Conservation (phyloP, 2,329 filamentous ascomycete genomes). For the Ophiocordyceps camponoti-saundersi region DNA sequence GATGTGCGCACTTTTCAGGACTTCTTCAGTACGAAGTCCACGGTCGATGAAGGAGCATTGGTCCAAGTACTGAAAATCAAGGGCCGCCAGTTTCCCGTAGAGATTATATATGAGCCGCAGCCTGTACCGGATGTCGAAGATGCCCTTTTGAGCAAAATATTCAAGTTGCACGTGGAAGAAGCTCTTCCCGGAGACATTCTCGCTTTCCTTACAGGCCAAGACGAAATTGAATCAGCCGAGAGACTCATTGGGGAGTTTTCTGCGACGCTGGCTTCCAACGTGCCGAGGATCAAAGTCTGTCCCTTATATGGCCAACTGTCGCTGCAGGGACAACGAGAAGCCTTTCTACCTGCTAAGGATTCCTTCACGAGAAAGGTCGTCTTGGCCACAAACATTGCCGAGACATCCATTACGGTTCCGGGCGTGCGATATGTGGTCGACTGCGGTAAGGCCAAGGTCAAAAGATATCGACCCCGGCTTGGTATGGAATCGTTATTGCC, state of each 20-base stretch:
- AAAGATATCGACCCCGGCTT: slow-evolving; percentile 70
- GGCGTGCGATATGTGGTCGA: slow-evolving; percentile 87
- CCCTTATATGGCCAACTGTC: slow-evolving; percentile 84
- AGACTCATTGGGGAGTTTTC: slow-evolving; percentile 69
- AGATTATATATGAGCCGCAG: slow-evolving; percentile 54
- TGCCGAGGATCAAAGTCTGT: slow-evolving; percentile 56
- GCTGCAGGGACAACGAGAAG: slow-evolving; percentile 68
- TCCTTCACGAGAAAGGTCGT: slow-evolving; percentile 75
- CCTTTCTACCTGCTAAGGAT: slow-evolving; percentile 60
- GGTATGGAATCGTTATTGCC: slow-evolving; percentile 82
- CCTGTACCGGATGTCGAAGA: slow-evolving; percentile 73
- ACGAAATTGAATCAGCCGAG: slow-evolving; percentile 74
- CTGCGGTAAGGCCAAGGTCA: slow-evolving; percentile 84
- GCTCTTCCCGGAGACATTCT: slow-evolving; percentile 88
- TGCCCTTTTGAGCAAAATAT: slow-evolving; percentile 61
- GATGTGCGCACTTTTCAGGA: slow-evolving; percentile 62
- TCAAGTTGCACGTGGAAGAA: slow-evolving; percentile 74
- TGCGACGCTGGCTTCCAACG: slow-evolving; percentile 50
- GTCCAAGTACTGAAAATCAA: slow-evolving; percentile 48
- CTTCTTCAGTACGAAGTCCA: slow-evolving; percentile 41
- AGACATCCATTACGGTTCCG: slow-evolving; percentile 90
- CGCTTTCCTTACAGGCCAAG: slow-evolving; percentile 82
- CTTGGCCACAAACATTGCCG: slow-evolving; percentile 92
- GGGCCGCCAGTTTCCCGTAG: slow-evolving; percentile 76
- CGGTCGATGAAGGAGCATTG: not conserved